phyloP scores from a whole-genome alignment of 73 alveolate species.

The Stentor roeselii region DNA sequence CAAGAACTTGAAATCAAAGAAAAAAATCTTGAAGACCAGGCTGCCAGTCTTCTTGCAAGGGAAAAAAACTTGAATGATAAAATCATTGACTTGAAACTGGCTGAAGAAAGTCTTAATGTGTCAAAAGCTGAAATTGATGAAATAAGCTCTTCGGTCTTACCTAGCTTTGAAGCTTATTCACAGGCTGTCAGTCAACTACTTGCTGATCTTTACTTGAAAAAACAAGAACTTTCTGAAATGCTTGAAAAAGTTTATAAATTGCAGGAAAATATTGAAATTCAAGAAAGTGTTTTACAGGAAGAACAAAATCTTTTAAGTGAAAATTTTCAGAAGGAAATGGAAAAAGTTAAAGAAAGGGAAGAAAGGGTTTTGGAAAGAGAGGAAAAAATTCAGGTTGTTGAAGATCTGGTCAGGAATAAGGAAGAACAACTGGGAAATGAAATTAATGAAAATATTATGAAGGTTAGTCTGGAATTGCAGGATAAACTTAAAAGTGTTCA shows the following conservation, averaged over 20 bases:
- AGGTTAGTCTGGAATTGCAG: no score
- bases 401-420: not conserved
- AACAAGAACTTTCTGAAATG: not conserved
- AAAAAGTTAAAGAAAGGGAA: not conserved
- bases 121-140: not conserved
- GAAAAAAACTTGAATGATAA: not conserved
- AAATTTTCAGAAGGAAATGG: not conserved
- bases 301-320: not conserved
- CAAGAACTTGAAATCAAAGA: not conserved
- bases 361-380: not conserved
- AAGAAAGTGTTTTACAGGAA: not conserved
- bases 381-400: not conserved
- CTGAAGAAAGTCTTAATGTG: not conserved
- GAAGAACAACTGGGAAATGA: not conserved
- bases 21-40: not conserved
- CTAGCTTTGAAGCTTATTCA: not conserved
- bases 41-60: not conserved
- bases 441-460: not conserved
- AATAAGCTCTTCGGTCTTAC: not conserved
- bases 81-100: not conserved
- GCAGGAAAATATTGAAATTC: not conserved
- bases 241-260: not conserved
- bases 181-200: not conserved
- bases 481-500: no score
- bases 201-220: not conserved